phyloP scores from a whole-genome alignment of 148 eudicot species.

The Rhododendron mucronatum region DNA sequence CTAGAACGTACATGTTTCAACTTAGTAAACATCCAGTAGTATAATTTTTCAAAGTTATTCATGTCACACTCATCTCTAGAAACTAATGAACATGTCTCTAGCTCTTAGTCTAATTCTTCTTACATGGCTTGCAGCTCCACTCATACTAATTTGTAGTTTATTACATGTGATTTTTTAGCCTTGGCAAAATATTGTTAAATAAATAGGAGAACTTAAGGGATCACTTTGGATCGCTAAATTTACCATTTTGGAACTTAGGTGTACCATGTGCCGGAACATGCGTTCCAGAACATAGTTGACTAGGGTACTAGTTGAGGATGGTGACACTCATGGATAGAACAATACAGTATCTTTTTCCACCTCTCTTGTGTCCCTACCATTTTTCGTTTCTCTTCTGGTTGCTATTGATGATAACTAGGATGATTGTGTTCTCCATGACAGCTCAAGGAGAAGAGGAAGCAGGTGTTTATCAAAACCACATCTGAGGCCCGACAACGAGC shows the following conservation, averaged over 20 bases:
- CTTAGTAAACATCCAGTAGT: neutral
- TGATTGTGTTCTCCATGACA: constrained; percentile 27
- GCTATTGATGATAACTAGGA: neutral
- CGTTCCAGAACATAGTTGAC: neutral
- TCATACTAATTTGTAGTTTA: neutral
- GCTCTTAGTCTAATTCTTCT: neutral
- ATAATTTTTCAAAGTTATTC: neutral
- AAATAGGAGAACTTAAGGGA: neutral
- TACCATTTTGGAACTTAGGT: neutral
- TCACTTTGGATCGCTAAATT: neutral
- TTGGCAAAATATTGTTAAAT: neutral
- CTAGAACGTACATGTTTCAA: neutral
- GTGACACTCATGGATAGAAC: neutral
- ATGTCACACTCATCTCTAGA: neutral
- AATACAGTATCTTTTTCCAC: neutral
- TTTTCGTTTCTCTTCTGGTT: neutral
- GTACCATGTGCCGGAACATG: neutral
- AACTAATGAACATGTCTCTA: neutral
- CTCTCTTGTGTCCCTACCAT: neutral
- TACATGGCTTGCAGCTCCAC: neutral
- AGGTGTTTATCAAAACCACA: constrained; percentile 81
- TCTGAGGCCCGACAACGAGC: constrained; percentile 96
- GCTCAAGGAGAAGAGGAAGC: constrained; percentile 91
- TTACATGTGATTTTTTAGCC: neutral
- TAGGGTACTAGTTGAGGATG: neutral